phyloP scores from a whole-genome alignment of 2,329 filamentous ascomycete species.

The Penicillium thymicola region DNA sequence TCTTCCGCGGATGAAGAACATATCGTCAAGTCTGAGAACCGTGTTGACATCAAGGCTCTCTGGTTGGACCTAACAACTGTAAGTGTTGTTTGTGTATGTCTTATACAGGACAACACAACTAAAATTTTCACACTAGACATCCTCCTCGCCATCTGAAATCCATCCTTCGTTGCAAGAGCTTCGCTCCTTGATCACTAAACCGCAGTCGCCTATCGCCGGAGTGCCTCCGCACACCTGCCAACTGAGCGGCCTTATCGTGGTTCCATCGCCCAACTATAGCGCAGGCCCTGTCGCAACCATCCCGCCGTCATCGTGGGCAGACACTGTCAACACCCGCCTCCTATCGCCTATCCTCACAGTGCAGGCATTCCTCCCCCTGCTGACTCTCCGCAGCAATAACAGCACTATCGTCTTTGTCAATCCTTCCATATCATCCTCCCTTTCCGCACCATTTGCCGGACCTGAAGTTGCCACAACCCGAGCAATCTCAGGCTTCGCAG shows the following conservation, averaged over 20 bases:
- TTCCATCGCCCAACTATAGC: constrained; percentile 75
- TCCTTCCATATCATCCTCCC: constrained; percentile 46
- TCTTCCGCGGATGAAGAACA: constrained; percentile 81
- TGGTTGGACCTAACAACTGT: constrained; percentile 69
- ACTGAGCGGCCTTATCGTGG: constrained; percentile 75
- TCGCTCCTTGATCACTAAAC: constrained; percentile 68
- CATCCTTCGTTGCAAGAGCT: constrained; percentile 67
- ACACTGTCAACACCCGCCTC: constrained; percentile 88
- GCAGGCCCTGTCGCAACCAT: constrained; percentile 82
- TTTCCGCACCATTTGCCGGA: constrained; percentile 51
- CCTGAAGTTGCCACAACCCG: constrained; percentile 83
- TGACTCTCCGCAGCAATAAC: constrained; percentile 58
- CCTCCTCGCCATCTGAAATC: constrained; percentile 56
- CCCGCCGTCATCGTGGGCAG: constrained; percentile 76
- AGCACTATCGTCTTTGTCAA: constrained; percentile 46
- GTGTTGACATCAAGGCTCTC: constrained; percentile 77
- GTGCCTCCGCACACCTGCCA: constrained; percentile 72
- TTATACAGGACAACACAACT: not conserved
- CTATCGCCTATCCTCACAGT: constrained; percentile 84
- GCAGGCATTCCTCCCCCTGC: constrained; percentile 81
- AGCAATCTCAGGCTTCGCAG: constrained; percentile 80
- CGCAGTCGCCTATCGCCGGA: constrained; percentile 72
- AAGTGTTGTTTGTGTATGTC: constrained; percentile 9
- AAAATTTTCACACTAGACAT: constrained; percentile 45
- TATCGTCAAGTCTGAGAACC: constrained; percentile 69